Evolutionary conservation across 176 grass and related monocot genomes (phyloP).

Genomic region (Avena atlantica): DNA sequence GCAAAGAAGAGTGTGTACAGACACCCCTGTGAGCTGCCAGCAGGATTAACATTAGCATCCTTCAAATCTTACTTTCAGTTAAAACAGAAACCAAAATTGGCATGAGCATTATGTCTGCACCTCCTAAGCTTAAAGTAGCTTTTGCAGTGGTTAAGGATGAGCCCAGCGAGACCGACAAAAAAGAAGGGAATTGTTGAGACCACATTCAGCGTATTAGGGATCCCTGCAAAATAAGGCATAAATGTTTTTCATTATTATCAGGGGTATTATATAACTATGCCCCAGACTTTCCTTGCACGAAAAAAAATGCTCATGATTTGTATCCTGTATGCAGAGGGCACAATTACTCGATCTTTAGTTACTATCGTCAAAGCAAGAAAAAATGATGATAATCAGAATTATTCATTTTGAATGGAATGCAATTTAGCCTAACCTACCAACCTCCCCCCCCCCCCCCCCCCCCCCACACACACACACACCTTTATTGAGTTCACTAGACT

Average conservation of each 20-base stretch:
- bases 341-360: background rate
- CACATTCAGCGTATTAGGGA: slow-evolving; percentile 86
- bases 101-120: slow-evolving; percentile 26
- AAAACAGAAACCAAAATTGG: background rate
- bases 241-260: too few species aligned
- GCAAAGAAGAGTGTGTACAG: slow-evolving; percentile 70
- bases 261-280: background rate
- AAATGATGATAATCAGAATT: background rate
- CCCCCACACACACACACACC: too few species aligned
- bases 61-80: background rate
- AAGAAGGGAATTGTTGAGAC: slow-evolving; percentile 91
- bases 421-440: background rate
- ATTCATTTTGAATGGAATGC: background rate
- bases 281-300: background rate
- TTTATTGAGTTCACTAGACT: too few species aligned
- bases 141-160: slow-evolving; percentile 66
- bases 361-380: too few species aligned
- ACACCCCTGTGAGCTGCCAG: slow-evolving; percentile 71
- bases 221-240: slow-evolving; percentile 55
- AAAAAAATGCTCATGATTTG: background rate
- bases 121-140: slow-evolving; percentile 68
- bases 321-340: background rate
- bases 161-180: slow-evolving; percentile 64
- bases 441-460: too few species aligned
- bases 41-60: slow-evolving; percentile 13